These are phyloP conservation scores for Nothophytophthora sp. DNA, from an alignment of 352 stramenopile genomes.

Conservation along the genomic window DNA sequence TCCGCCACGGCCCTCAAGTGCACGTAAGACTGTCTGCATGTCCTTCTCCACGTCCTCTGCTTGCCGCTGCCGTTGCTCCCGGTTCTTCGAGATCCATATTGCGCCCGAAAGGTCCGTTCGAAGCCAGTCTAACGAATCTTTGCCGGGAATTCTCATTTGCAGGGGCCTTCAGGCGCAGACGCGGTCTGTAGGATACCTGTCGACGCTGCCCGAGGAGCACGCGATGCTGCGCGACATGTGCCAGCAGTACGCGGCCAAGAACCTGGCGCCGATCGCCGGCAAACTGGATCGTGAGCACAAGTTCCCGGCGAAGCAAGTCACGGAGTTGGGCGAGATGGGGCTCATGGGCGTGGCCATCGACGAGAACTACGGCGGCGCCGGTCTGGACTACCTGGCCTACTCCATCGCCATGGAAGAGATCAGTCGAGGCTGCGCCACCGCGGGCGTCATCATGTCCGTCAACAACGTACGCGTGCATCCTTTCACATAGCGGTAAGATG, in stretches of 20 bases:
- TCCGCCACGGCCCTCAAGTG: conserved; percentile 29
- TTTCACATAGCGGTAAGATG: not conserved
- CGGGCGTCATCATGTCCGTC: conserved; percentile 96
- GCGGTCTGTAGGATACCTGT: conserved; percentile 61
- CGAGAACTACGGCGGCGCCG: conserved; percentile 89
- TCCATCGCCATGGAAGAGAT: conserved; percentile 99
- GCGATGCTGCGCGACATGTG: conserved; percentile 97
- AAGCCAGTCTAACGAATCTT: conserved; percentile 13
- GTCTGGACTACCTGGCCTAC: conserved; percentile 96
- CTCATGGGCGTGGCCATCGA: conserved; percentile 95
- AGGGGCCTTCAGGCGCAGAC: conserved; percentile 22
- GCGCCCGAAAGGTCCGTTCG: not conserved
- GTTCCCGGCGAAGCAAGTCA: conserved; percentile 83
- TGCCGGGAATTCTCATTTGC: conserved; percentile 4
- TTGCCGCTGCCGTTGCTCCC: not conserved
- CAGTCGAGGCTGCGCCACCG: conserved; percentile 94
- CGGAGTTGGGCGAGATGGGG: conserved; percentile 92
- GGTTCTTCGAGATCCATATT: not conserved
- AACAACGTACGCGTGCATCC: conserved; percentile 70
- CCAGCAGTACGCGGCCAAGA: conserved; percentile 94
- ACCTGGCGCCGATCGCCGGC: conserved; percentile 90
- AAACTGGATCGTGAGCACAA: conserved; percentile 90
- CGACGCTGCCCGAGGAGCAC: conserved; percentile 93
- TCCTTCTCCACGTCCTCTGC: too few species aligned
- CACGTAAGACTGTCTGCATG: conserved; percentile 3